A percentile compares a stretch with the other conserved stretches of the same genome.
These are phyloP conservation scores for Leptodontidium sp. DNA, from an alignment of 2,329 filamentous ascomycete genomes.

Conservation along the genomic window DNA sequence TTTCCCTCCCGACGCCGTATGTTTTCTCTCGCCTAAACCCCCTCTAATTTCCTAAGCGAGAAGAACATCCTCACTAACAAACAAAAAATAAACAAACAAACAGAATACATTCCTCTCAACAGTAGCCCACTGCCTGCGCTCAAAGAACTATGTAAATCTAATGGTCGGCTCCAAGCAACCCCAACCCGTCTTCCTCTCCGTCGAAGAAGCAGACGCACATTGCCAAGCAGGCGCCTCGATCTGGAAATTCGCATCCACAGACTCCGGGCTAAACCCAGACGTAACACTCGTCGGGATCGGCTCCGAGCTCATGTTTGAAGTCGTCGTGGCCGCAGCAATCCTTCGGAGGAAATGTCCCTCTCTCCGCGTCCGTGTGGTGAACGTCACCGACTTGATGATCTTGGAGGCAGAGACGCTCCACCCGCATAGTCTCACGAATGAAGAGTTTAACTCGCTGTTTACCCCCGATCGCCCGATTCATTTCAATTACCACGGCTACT, in stretches of 20 bases:
- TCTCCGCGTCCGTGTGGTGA: slow-evolving; percentile 67
- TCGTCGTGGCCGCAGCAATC: slow-evolving; percentile 66
- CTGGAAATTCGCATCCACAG: slow-evolving; percentile 68
- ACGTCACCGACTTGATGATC: slow-evolving; percentile 73
- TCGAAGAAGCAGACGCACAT: slow-evolving; percentile 66
- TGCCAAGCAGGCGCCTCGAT: slow-evolving; percentile 66
- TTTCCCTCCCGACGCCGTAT: slow-evolving; percentile 66
- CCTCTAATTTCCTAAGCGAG: neutral
- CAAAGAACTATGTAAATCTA: slow-evolving; percentile 71
- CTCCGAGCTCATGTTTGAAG: slow-evolving; percentile 71
- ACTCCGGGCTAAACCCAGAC: slow-evolving; percentile 63
- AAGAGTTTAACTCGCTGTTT: slow-evolving; percentile 64
- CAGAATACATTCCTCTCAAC: slow-evolving; percentile 72
- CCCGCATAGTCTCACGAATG: slow-evolving; percentile 62
- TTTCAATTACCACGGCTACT: slow-evolving; percentile 75
- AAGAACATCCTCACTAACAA: neutral
- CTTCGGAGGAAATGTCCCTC: slow-evolving; percentile 58
- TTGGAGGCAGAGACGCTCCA: slow-evolving; percentile 62
- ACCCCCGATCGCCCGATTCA: slow-evolving; percentile 62
- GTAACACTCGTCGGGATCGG: slow-evolving; percentile 71
- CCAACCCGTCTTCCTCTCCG: slow-evolving; percentile 65
- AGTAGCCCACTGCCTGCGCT: slow-evolving; percentile 66
- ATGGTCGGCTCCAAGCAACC: slow-evolving; percentile 75
- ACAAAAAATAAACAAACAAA: neutral
- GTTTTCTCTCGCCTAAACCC: slow-evolving; percentile 9